Evolutionary conservation across 495 filamentous ascomycete genomes (phyloP).

Genomic region (Ramalina intermedia): DNA sequence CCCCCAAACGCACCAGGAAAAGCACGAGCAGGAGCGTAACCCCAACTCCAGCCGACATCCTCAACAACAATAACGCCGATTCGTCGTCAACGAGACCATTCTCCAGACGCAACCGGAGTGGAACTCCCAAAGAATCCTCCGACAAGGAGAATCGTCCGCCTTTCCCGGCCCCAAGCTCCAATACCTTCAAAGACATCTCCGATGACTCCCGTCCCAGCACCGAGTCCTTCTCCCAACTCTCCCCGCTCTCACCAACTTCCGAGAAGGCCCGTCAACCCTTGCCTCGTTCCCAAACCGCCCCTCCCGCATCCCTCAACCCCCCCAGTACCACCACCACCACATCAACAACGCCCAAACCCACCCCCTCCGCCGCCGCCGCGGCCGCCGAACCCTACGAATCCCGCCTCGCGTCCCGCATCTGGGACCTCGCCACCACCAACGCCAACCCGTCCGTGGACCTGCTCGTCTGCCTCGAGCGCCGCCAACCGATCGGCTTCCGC

Average conservation of each 20-base stretch:
- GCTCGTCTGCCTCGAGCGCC: slow-evolving; percentile 80
- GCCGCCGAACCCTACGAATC: slow-evolving; percentile 69
- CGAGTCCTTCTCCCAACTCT: too few relatives aligned
- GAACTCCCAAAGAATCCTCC: background rate
- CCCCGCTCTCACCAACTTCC: too few relatives aligned
- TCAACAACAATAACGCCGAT: background rate
- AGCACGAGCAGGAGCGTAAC: slow-evolving; percentile 29
- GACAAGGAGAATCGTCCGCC: slow-evolving; percentile 6
- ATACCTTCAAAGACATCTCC: too few relatives aligned
- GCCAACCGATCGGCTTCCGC: slow-evolving; percentile 84
- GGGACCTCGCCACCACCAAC: slow-evolving; percentile 82
- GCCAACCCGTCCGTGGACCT: slow-evolving; percentile 92
- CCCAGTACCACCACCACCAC: background rate
- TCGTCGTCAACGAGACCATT: slow-evolving; percentile 1
- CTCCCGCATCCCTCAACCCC: background rate
- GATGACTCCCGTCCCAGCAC: too few relatives aligned
- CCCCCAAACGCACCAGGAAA: slow-evolving; percentile 46
- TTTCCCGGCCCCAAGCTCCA: background rate
- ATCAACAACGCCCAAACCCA: background rate
- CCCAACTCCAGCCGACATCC: slow-evolving; percentile 13
- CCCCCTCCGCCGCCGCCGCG: slow-evolving; percentile 17
- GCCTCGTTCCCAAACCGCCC: background rate
- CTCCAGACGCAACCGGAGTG: background rate
- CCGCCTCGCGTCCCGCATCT: slow-evolving; percentile 79
- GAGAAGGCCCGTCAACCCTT: background rate